Evolutionary conservation across 1,139 yeast genomes (phyloP).

Genomic region (Insectozyma bohioensis): DNA sequence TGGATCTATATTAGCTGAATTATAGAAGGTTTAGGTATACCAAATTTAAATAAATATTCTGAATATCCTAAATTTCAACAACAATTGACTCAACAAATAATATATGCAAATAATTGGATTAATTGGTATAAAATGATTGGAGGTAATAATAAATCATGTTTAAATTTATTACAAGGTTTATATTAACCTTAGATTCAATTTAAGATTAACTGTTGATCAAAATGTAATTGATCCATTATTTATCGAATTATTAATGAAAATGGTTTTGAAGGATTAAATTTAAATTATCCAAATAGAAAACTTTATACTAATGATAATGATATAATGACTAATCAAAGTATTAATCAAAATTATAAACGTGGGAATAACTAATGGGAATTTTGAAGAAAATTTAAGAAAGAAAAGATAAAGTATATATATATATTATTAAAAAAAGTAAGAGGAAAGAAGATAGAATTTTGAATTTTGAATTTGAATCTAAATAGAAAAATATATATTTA

Average conservation of each 20-base stretch:
- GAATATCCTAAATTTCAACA: constrained; percentile 68
- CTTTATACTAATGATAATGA: constrained; percentile 79
- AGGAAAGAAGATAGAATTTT: no score
- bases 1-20: constrained; percentile 93
- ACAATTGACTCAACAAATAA: constrained; percentile 48
- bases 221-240: constrained; percentile 80
- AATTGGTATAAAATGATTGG: constrained; percentile 87
- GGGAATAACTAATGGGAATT: constrained; percentile 1
- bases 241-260: constrained; percentile 58
- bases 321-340: constrained; percentile 38
- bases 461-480: no score
- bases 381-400: constrained; percentile 3
- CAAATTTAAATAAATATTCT: constrained; percentile 80
- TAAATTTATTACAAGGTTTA: constrained; percentile 62
- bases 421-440: no score
- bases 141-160: constrained; percentile 66
- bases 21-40: constrained; percentile 87
- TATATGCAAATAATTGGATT: constrained; percentile 67
- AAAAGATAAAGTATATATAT: no score
- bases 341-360: constrained; percentile 13
- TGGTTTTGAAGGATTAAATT: constrained; percentile 63
- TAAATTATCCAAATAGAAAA: constrained; percentile 69
- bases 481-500: no score
- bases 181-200: constrained; percentile 82
- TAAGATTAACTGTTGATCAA: constrained; percentile 66